Conservation (phyloP, 2,329 filamentous ascomycete species). For the Cercospora zeae-maydis region DNA sequence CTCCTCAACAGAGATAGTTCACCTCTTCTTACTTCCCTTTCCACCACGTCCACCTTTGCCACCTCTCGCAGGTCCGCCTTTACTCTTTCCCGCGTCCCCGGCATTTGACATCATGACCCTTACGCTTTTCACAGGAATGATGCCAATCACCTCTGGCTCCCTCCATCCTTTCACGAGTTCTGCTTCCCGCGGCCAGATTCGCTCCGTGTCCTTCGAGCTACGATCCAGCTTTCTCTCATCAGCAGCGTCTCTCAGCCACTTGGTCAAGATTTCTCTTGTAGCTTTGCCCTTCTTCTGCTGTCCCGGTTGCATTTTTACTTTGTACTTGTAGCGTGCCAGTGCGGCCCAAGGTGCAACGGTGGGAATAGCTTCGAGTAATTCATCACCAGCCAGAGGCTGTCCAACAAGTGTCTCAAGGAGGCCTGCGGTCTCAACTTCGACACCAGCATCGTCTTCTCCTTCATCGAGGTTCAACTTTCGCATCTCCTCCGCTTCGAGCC, state of each 20-base stretch:
- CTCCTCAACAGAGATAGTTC: not conserved
- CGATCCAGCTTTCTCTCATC: constrained; percentile 45
- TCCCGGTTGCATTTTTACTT: constrained; percentile 90
- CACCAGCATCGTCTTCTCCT: constrained; percentile 40
- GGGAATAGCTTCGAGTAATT: constrained; percentile 65
- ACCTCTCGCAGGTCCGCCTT: constrained; percentile 38
- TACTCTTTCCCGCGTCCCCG: constrained; percentile 37
- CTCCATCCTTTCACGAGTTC: constrained; percentile 79
- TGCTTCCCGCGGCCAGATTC: constrained; percentile 80
- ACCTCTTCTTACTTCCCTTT: constrained; percentile 24
- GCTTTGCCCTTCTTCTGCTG: constrained; percentile 90
- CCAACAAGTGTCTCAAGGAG: constrained; percentile 71
- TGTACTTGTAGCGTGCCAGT: constrained; percentile 76
- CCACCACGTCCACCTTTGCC: constrained; percentile 30
- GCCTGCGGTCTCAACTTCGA: constrained; percentile 45
- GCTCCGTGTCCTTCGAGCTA: constrained; percentile 57
- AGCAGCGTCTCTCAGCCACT: constrained; percentile 67
- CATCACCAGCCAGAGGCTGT: constrained; percentile 73
- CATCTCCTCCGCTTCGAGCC: constrained; percentile 69
- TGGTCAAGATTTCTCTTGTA: constrained; percentile 80
- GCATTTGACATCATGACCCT: constrained; percentile 68
- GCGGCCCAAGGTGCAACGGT: constrained; percentile 63
- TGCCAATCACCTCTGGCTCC: constrained; percentile 75
- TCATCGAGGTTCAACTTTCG: constrained; percentile 59
- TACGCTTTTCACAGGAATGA: constrained; percentile 74